These are phyloP conservation scores for Candida corydali DNA, from an alignment of 805 yeast species.

Conservation along the genomic window DNA sequence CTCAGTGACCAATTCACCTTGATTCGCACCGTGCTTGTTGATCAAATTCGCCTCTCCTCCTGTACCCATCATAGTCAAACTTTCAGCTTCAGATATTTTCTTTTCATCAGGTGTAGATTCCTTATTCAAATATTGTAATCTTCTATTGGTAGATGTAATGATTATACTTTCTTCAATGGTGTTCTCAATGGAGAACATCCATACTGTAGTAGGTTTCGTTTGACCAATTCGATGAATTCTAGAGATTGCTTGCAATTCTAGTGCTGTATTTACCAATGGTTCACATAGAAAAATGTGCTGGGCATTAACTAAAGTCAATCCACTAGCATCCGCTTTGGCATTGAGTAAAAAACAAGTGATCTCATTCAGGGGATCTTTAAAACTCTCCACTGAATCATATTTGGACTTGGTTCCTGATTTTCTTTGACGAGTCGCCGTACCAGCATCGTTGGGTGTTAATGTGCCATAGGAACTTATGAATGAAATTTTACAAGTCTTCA, in stretches of 20 bases:
- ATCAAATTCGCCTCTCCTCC: constrained; percentile 48
- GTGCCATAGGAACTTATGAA: constrained; percentile 53
- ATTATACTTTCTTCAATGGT: constrained; percentile 89
- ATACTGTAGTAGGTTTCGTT: constrained; percentile 71
- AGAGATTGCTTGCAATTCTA: constrained; percentile 89
- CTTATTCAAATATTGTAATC: constrained; percentile 40
- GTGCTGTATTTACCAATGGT: constrained; percentile 82
- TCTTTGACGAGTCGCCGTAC: constrained; percentile 16
- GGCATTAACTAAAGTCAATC: constrained; percentile 87
- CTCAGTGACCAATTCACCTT: constrained; percentile 57
- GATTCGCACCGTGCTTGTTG: constrained; percentile 29
- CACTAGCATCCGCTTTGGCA: constrained; percentile 86
- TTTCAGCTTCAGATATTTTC: constrained; percentile 40
- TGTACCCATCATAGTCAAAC: constrained; percentile 50
- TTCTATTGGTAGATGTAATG: constrained; percentile 57
- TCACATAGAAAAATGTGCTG: constrained; percentile 90
- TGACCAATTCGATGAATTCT: constrained; percentile 94
- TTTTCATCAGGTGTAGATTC: constrained; percentile 3
- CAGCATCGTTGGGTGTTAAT: constrained; percentile 16
- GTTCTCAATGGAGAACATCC: constrained; percentile 83
- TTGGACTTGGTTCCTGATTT: constrained; percentile 23
- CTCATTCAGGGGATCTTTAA: constrained; percentile 51
- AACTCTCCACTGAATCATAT: constrained; percentile 47
- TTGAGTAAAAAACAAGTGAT: constrained; percentile 84
- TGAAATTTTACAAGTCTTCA: constrained; percentile 53